Evolutionary conservation across 1,284 basidiomycete genomes (phyloP).

Genomic region (Melampsora americana): DNA sequence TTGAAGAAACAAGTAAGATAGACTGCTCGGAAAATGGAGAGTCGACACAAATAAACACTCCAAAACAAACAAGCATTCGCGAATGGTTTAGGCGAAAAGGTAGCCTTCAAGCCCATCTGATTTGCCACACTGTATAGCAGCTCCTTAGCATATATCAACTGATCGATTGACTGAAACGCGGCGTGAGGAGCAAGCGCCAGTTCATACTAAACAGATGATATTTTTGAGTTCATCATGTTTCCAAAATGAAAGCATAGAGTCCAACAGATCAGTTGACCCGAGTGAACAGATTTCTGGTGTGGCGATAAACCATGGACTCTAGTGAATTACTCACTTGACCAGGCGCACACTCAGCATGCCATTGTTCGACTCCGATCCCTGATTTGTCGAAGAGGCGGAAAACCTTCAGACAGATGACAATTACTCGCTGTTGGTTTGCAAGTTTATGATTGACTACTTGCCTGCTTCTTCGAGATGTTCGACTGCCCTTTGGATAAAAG

Average conservation of each 20-base stretch:
- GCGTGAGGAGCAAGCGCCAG: conserved; percentile 38
- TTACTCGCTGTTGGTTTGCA: too few relatives aligned
- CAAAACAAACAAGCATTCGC: conserved; percentile 20
- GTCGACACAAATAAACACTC: neutral
- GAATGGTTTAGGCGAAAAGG: conserved; percentile 39
- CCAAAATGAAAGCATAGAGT: neutral
- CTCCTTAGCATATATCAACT: conserved; percentile 42
- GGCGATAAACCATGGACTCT: too few relatives aligned
- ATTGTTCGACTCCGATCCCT: conserved; percentile 35
- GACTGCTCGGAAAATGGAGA: neutral
- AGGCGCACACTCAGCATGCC: conserved; percentile 37
- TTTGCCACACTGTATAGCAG: conserved; percentile 39
- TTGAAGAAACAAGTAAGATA: neutral
- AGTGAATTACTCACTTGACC: conserved; percentile 15
- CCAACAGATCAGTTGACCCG: neutral
- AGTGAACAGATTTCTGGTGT: too few relatives aligned
- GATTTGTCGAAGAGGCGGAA: neutral
- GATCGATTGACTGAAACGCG: conserved; percentile 39
- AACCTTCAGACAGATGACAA: neutral
- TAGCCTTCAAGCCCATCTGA: conserved; percentile 41
- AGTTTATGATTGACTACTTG: too few relatives aligned
- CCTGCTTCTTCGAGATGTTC: conserved; percentile 15
- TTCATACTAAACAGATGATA: conserved; percentile 25
- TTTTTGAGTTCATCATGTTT: neutral
- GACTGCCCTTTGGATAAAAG: conserved; percentile 31